Base-by-base conservation (phyloP, 2,329 filamentous ascomycete genomes). In the Botryotinia globosa region DNA sequence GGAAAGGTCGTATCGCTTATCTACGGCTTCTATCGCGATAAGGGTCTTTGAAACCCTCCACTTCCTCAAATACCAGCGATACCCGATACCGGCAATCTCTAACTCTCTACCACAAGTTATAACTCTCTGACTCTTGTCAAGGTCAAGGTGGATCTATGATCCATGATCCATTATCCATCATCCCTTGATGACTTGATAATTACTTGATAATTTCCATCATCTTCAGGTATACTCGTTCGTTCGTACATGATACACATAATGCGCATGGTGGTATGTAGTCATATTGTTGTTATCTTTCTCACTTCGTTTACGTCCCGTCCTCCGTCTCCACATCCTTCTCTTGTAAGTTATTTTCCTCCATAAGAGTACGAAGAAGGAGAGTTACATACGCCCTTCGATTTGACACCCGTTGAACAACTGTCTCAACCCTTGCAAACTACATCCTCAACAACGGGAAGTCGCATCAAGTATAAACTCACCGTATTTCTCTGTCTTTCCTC, bases 391-490 rank as follows among this genome's bases (percentile, higher is more conserved):
- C 69, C 69, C 69, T 71, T 71, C 65, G 16, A 32, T n/a, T 64
- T 65, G 44, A 71, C 68, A 37, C 37, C n/a, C 37, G 59, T 65
- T 51, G 69, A 56, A 71, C 69, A 71, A 56, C 59, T 64, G 59
- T 71, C 69, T 65, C 58, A 32, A 65, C 45, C 59, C 69, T 65
- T 56, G 69, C 61, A 71, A 66, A 39, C 59, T 69, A 69, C 42
- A 45, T 59, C 45, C 44, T 61, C 59, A 71, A 66, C 54, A n/a
- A 62, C 67, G 67, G 56, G 37, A 45, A 45, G 67, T 37, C 54
- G 54, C 67, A 61, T 45, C 67, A 61, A 69, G 48, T 61, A 45
- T 68, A 39, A 68, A 39, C 54, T 69, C 66, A 61, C 54, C 66
- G 37, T 61, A 34, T 61, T 45, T 69, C 51, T 34, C 18, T 42